These are phyloP conservation scores for Scheffersomyces amazonensis DNA, from an alignment of 805 yeast genomes.

Conservation along the genomic window DNA sequence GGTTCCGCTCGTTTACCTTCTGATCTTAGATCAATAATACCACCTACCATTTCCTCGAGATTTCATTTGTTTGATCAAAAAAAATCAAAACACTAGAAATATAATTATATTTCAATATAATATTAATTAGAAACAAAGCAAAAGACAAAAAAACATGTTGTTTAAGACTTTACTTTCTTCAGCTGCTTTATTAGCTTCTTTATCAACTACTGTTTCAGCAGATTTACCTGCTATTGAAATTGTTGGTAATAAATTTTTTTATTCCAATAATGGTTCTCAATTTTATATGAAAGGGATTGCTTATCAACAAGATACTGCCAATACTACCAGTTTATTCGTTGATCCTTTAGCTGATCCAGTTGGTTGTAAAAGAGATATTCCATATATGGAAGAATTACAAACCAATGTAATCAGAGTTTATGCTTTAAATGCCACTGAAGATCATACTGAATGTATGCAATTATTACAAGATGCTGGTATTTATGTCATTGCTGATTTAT, in stretches of 20 bases:
- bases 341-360: constrained; percentile 69
- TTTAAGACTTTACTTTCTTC: constrained; percentile 7
- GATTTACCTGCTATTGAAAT: constrained; percentile 65
- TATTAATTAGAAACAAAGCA: too few species aligned
- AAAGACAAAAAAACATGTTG: too few species aligned
- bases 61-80: too few species aligned
- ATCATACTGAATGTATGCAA: constrained; percentile 69
- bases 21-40: too few species aligned
- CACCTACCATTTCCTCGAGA: too few species aligned
- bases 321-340: constrained; percentile 46
- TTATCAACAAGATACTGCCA: constrained; percentile 67
- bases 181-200: constrained; percentile 4
- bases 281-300: constrained; percentile 78
- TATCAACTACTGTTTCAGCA: constrained; percentile 17
- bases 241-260: constrained; percentile 76
- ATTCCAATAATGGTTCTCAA: constrained; percentile 73
- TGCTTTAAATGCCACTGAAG: constrained; percentile 61
- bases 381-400: constrained; percentile 57
- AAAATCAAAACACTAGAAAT: too few species aligned
- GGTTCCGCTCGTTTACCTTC: too few species aligned
- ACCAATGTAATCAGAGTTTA: constrained; percentile 78
- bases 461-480: constrained; percentile 78
- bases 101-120: not conserved
- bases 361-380: constrained; percentile 70
- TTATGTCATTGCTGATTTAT: constrained; percentile 85